Conservation (phyloP, 495 filamentous ascomycete genomes). For the Penicillium tannophilum region DNA sequence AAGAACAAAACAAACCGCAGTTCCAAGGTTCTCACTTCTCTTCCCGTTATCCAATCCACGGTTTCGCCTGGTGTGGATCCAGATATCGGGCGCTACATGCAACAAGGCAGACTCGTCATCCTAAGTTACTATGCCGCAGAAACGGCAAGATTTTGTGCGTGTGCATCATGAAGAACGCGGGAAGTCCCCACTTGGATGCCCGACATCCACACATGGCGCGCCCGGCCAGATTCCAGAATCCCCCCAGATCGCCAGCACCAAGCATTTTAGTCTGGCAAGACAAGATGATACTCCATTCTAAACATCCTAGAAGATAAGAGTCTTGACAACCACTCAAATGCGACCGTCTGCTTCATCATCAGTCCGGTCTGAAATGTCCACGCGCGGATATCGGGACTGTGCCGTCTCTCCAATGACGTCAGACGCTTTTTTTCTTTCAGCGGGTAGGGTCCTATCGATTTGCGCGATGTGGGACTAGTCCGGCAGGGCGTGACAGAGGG, state of each 20-base stretch:
- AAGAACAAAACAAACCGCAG: not conserved
- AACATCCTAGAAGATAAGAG: not conserved
- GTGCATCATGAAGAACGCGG: not conserved
- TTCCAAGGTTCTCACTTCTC: not conserved
- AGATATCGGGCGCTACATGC: not conserved
- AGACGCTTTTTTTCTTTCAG: not conserved
- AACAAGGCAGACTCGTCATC: too few relatives aligned
- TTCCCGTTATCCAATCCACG: slow-evolving; percentile 3
- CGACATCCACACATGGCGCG: slow-evolving; percentile 1
- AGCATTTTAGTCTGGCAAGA: not conserved
- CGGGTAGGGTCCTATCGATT: not conserved
- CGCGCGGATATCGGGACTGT: slow-evolving; percentile 1
- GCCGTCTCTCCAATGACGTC: not conserved
- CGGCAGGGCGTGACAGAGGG: not conserved
- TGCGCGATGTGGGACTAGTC: slow-evolving; percentile 3
- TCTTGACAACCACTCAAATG: not conserved
- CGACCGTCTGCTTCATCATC: not conserved
- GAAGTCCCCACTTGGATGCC: slow-evolving; percentile 1
- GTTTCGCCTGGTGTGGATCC: not conserved
- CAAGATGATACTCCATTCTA: not conserved
- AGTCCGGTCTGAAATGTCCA: not conserved
- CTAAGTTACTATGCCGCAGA: too few relatives aligned
- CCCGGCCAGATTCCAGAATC: not conserved
- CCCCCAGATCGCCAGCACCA: not conserved
- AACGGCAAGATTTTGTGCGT: too few relatives aligned